These are phyloP conservation scores for Leccinum pellstonianum DNA, from an alignment of 768 basidiomycete species.

Conservation along the genomic window DNA sequence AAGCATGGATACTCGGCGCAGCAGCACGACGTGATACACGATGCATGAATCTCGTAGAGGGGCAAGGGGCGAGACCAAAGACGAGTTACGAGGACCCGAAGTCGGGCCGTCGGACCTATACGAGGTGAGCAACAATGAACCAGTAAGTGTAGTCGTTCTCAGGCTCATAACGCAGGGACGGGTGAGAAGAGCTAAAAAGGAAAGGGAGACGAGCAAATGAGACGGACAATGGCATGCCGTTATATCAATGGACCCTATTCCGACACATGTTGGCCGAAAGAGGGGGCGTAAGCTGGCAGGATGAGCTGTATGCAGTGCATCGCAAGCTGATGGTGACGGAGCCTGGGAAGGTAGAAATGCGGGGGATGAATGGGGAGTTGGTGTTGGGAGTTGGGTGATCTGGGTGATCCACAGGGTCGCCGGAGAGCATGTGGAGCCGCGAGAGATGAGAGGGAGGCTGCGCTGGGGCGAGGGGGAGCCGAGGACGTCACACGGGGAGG, in stretches of 20 bases:
- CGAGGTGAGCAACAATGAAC: neutral
- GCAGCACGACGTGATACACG: constrained; percentile 1
- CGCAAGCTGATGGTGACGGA: neutral
- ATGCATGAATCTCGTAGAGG: constrained; percentile 1
- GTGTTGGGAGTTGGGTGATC: neutral
- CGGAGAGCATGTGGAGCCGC: constrained; percentile 1
- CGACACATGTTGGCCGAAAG: constrained; percentile 14
- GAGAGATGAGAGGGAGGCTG: neutral
- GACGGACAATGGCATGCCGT: constrained; percentile 9
- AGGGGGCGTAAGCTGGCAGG: constrained; percentile 12
- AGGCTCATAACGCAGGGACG: constrained; percentile 9
- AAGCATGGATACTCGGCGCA: neutral
- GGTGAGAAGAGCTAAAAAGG: constrained; percentile 11
- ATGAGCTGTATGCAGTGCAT: neutral
- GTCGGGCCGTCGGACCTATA: neutral
- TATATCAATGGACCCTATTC: constrained; percentile 7
- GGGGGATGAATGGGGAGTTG: neutral
- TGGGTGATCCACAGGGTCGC: neutral
- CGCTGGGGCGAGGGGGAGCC: neutral
- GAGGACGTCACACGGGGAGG: neutral
- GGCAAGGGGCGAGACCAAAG: neutral
- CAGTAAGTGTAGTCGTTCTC: constrained; percentile 6
- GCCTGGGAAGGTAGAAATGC: constrained; percentile 2
- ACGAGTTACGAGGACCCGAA: neutral
- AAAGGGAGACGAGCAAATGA: constrained; percentile 4